Base-by-base conservation (phyloP, 2,329 filamentous ascomycete genomes). In the Ambrosiella beaveri region DNA sequence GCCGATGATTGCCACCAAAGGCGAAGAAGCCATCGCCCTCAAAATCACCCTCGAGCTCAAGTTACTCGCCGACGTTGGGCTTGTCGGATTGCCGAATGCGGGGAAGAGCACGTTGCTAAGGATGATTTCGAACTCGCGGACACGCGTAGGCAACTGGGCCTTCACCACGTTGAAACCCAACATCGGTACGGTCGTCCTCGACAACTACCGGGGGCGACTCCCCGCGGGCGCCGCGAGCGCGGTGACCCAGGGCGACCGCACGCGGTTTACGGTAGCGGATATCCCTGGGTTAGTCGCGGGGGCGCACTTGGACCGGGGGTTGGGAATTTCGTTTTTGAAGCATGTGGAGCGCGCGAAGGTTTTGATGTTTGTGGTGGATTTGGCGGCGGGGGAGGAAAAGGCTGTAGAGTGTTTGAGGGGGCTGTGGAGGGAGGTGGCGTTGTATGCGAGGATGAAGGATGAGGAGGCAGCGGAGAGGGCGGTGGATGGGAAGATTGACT, bases 111-210 rank as follows among this genome's bases (percentile, higher is more conserved):
- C 93, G 0, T 76, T 98, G 1, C 77, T 97, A 13, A 83, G 93
- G 15, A 84, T 90, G 2, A 73, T 98, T 64, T 95, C 84, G 65
- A 90, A 90, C 68, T 94, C 87, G 67, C 84, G 89, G 61, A 88
- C 93, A 1, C 81, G 93, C 44, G 82, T 98, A 37, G 93, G 93
- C 45, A 84, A 86, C 68, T 98, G 93, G 93, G 91, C 89, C 8
- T 98, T 98, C 68, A 98, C 93, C 2, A 98, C 93, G 0, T 75
- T 98, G 7, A 85, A 90, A 64, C 93, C 93, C 2, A 96, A 95
- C 64, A 94, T 98, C 57, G 93, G 93, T 55, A 98, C 93, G 0
- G 88, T 98, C 6, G 85, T 97, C 12, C 78, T 98, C 9, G 93
- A 98, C 69, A 81, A 90, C 67, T 80, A 93, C 71, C 83, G 82